Percentiles rank a stretch among this genome's conserved stretches.
Evolutionary conservation across 495 filamentous ascomycete genomes (phyloP).

Genomic region (Annulohypoxylon bovei): DNA sequence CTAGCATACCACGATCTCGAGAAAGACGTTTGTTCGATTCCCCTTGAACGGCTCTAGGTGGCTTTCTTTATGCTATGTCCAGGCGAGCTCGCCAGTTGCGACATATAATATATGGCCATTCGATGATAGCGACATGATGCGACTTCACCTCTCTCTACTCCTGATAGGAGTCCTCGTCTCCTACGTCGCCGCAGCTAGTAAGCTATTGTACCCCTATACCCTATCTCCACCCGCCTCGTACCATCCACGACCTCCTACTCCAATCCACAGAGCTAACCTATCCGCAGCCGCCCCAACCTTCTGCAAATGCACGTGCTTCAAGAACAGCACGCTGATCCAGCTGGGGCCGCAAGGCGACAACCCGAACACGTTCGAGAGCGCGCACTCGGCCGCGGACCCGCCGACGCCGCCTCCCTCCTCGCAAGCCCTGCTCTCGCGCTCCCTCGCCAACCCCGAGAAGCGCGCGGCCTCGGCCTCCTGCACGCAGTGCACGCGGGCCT

Average conservation of each 20-base stretch:
- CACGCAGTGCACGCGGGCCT: slow-evolving; percentile 88
- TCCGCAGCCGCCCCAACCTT: slow-evolving; percentile 74
- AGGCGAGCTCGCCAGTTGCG: neutral
- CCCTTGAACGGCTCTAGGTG: no score
- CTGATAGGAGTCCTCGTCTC: slow-evolving; percentile 48
- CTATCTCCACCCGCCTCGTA: neutral
- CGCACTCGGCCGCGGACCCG: neutral
- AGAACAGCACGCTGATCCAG: slow-evolving; percentile 89
- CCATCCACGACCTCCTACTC: no score
- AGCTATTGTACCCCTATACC: slow-evolving; percentile 30
- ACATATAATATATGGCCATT: slow-evolving; percentile 19
- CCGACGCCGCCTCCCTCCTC: neutral
- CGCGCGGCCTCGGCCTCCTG: slow-evolving; percentile 62
- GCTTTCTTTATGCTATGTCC: neutral
- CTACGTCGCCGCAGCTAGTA: slow-evolving; percentile 50
- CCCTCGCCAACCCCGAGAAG: slow-evolving; percentile 6
- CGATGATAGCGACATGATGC: slow-evolving; percentile 42
- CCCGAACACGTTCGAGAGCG: slow-evolving; percentile 45
- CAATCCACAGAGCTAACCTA: neutral
- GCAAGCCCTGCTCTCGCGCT: slow-evolving; percentile 1
- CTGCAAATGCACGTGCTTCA: slow-evolving; percentile 97
- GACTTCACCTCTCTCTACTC: slow-evolving; percentile 46
- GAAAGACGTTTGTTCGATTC: neutral
- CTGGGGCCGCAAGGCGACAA: slow-evolving; percentile 60
- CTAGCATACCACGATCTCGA: neutral